Evolutionary conservation across 345 rosid genomes (phyloP).

Genomic region (Angophora floribunda): DNA sequence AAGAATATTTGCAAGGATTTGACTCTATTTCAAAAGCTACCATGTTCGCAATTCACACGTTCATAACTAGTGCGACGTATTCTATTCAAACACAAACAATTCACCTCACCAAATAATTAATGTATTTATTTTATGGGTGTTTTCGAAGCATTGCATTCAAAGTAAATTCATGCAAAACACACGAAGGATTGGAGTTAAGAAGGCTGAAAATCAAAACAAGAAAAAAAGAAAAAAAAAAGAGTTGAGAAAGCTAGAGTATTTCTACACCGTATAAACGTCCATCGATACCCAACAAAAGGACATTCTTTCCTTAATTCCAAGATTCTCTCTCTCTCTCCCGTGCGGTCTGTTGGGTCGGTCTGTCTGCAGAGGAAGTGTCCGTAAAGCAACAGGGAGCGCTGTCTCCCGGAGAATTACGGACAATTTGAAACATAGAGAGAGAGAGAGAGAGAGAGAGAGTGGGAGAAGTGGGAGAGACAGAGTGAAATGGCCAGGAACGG

Average conservation of each 20-base stretch:
- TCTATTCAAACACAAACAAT: background rate
- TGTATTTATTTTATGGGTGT: background rate
- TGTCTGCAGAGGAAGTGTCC: background rate
- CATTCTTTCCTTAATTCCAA: background rate
- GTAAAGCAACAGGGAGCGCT: background rate
- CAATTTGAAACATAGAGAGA: background rate
- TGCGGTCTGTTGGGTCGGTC: background rate
- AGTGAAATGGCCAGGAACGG: slow-evolving; percentile 1
- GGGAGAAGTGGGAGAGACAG: slow-evolving; percentile 2
- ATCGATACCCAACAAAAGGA: background rate
- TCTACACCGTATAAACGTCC: background rate
- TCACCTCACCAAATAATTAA: background rate
- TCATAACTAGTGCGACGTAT: accelerated
- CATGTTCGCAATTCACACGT: accelerated
- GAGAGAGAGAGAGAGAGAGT: background rate
- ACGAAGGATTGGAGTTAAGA: background rate
- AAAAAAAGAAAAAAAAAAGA: background rate
- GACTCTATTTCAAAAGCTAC: accelerated
- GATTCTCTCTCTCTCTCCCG: background rate
- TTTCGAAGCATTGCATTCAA: background rate
- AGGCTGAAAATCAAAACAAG: background rate
- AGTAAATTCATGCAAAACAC: background rate
- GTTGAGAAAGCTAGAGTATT: background rate
- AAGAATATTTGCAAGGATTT: accelerated
- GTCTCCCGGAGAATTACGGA: background rate